Evolutionary conservation across 805 yeast genomes (phyloP), one percentile per base, ranked within the genome.

Genomic region (Zygotorulaspora chibaensis): DNA sequence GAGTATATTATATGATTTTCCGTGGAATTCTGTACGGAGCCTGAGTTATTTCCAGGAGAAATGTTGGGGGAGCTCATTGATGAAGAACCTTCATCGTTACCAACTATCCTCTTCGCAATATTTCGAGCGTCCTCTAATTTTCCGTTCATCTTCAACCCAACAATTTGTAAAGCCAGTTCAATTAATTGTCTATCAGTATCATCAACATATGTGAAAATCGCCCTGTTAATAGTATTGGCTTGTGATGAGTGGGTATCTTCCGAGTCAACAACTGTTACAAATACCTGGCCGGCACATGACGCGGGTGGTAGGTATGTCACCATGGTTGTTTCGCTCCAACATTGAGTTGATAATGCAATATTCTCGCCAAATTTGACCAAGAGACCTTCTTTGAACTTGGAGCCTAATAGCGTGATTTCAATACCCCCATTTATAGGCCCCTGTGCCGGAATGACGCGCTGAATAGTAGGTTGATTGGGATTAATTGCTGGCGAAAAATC

Each of bases 401-500:
- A 76, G 2, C 99, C 99, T 36, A 93, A 71, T 40, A 93, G 69
- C 0, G 99, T 93, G 7, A 93, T 87, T 64, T 93, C 99, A 35
- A 90, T 83, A 13, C 99, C 99, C 54, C 99, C 99, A 52, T 96
- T 76, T 10, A 89, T 77, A 8, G 97, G 96, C 2, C 99, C 99
- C 63, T 87, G 93, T 0, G 95, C 84, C 1, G 99, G 99, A 47
- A 93, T 90, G 9, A 93, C 84, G 47, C 96, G 75, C 63, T 88
- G 91, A 43, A 91, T 83, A 0, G 75, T 62, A 1, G 95, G 95
- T 28, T 46, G 49, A 26, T 25, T 38, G 9, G 45, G 36, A 18
- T 46, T 38, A 10, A 38, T 33, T 2, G 16, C 40, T 8, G 48
- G 38, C 3, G 43, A 15, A n/a, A 42, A 38, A 20, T 46, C 49